phyloP scores from a whole-genome alignment of 768 basidiomycete genomes.

The Leccinum rimulosum region DNA sequence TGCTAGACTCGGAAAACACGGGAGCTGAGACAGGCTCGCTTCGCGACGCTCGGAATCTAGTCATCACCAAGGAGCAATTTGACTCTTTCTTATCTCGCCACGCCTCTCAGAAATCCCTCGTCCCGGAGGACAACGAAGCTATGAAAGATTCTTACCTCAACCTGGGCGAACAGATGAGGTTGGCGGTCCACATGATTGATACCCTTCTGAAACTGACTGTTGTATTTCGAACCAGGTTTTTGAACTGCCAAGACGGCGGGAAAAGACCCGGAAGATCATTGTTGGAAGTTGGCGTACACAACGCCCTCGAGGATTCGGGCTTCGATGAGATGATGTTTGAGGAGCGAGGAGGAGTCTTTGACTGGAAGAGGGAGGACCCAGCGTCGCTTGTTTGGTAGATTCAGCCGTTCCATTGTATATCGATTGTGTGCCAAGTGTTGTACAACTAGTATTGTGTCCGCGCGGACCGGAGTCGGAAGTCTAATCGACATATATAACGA shows the following conservation, averaged over 20 bases:
- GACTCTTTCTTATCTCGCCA: slow-evolving; percentile 37
- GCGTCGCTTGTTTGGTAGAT: slow-evolving; percentile 2
- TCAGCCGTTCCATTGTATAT: too few species aligned
- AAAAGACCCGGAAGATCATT: slow-evolving; percentile 30
- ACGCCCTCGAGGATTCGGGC: slow-evolving; percentile 34
- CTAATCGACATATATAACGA: background rate
- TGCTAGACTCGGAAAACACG: slow-evolving; percentile 37
- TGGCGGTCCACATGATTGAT: background rate
- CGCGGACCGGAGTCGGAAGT: background rate
- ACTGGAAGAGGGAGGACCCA: slow-evolving; percentile 30
- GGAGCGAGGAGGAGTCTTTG: slow-evolving; percentile 34
- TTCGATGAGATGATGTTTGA: slow-evolving; percentile 33
- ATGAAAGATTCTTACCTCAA: slow-evolving; percentile 42
- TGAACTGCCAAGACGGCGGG: slow-evolving; percentile 35
- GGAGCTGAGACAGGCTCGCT: slow-evolving; percentile 30
- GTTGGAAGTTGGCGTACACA: slow-evolving; percentile 34
- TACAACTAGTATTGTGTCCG: background rate
- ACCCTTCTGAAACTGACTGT: background rate
- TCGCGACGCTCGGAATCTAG: slow-evolving; percentile 34
- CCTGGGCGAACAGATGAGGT: slow-evolving; percentile 41
- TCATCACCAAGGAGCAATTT: slow-evolving; percentile 36
- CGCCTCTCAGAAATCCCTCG: slow-evolving; percentile 27
- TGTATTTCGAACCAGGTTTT: slow-evolving; percentile 21
- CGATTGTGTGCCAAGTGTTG: background rate
- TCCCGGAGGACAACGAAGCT: slow-evolving; percentile 38